Evolutionary conservation across 495 filamentous ascomycete genomes (phyloP).

Genomic region (Penicillium goetzii): DNA sequence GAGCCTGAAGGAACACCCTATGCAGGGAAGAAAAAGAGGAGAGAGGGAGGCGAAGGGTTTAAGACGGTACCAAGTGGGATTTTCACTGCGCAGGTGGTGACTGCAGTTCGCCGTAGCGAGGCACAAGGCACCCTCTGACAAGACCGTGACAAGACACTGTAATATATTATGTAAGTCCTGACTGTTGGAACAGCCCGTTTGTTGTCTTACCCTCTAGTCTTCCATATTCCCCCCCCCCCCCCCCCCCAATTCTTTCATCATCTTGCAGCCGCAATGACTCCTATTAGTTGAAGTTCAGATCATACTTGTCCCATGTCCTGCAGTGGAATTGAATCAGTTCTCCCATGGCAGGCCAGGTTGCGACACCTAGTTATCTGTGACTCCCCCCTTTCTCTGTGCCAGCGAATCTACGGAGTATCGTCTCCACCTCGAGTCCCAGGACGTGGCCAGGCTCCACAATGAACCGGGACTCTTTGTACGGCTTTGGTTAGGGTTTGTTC

Average conservation of each 20-base stretch:
- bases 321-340: background rate
- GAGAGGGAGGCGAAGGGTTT: constrained; percentile 30
- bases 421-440: constrained; percentile 24
- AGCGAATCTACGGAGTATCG: constrained; percentile 7
- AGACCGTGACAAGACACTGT: constrained; percentile 9
- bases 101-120: constrained; percentile 21
- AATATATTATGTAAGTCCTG: constrained; percentile 3
- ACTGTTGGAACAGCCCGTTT: too few species aligned
- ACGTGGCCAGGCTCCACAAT: constrained; percentile 26
- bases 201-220: background rate
- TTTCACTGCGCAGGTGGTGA: constrained; percentile 31
- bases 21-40: constrained; percentile 22
- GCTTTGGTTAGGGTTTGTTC: constrained; percentile 20
- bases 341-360: background rate
- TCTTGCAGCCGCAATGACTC: background rate
- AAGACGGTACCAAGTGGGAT: constrained; percentile 34
- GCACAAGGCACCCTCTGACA: constrained; percentile 17
- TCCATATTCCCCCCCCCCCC: background rate
- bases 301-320: background rate
- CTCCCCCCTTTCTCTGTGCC: constrained; percentile 3
- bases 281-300: background rate
- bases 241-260: background rate
- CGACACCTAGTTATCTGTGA: background rate
- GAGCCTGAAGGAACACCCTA: constrained; percentile 37
- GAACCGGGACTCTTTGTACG: constrained; percentile 14